Evolutionary conservation across 768 basidiomycete species (phyloP).

Genomic region (Naematelia aurantialba): DNA sequence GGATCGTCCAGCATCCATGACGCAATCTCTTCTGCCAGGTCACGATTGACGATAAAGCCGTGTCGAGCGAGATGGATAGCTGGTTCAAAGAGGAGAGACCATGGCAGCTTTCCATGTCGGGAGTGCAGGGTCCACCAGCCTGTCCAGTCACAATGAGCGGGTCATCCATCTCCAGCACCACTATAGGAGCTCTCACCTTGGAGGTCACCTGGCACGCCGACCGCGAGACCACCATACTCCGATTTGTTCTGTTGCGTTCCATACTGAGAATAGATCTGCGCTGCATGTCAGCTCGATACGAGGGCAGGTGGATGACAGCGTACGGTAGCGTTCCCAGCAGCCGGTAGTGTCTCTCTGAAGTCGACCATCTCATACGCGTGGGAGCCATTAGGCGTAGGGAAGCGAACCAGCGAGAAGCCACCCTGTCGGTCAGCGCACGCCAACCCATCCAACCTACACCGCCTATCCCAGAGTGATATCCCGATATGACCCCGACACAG

Average conservation of each 20-base stretch:
- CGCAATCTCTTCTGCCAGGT: constrained; percentile 29
- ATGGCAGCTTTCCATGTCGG: constrained; percentile 36
- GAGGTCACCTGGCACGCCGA: constrained; percentile 45
- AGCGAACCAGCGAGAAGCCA: constrained; percentile 41
- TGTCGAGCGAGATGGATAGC: constrained; percentile 44
- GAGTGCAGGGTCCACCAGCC: constrained; percentile 38
- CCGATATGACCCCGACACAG: constrained; percentile 37
- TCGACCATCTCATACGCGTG: constrained; percentile 34
- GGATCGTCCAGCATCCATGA: constrained; percentile 21
- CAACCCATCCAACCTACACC: constrained; percentile 17
- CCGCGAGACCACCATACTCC: constrained; percentile 44
- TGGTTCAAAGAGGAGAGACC: constrained; percentile 39
- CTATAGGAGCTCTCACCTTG: constrained; percentile 21
- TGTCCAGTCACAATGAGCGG: neutral
- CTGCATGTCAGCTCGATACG: neutral
- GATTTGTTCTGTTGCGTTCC: constrained; percentile 30
- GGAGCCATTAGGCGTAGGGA: constrained; percentile 17
- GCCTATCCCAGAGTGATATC: constrained; percentile 43
- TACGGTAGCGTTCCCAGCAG: constrained; percentile 37
- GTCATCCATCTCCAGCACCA: neutral
- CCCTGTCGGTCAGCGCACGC: constrained; percentile 12
- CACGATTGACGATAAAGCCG: constrained; percentile 44
- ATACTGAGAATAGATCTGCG: constrained; percentile 25
- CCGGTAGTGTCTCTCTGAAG: constrained; percentile 42
- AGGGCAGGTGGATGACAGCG: neutral